Evolutionary conservation across 805 yeast genomes (phyloP), one percentile per base, ranked within the genome.

Genomic region (Candida cerambycidarum): DNA sequence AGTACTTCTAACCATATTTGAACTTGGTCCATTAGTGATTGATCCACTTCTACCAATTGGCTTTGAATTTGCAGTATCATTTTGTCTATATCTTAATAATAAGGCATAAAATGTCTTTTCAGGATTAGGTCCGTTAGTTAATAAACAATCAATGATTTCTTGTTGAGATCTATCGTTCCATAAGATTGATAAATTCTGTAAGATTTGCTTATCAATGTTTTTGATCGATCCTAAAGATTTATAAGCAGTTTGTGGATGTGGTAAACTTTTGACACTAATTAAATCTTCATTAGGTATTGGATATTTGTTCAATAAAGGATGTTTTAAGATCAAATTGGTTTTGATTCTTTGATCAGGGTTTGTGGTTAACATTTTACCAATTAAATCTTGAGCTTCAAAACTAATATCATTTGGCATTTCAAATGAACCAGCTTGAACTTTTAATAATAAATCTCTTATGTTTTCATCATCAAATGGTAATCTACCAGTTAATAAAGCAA

Each of bases 391-490:
- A 2, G 93, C 90, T 54, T 85, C 92, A 12, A 51, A 40, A 21
- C 85, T 76, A 33, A 86, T 57, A 39, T 75, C 78, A 7, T 64
- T 61, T 4, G 93, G 93, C 87, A 85, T 82, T 44, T 79, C 84
- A 57, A 76, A 86, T 41, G 67, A 72, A 30, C 95, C 95, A 24
- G 81, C 75, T 61, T 85, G 93, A 19, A 86, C 95, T 61, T 85
- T 86, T 44, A 84, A 58, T 41, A 86, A 62, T 44, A 86, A 61
- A 49, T 76, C 79, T 59, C 89, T 76, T 54, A 86, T 85, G 55
- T 83, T 83, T 47, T 85, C 88, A 62, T 86, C 93, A 59, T 86
- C 92, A 57, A 86, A 86, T 7, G 95, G 95, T 47, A 86, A 67
- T 65, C 86, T 82, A 3, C 95, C 95, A 2, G 92, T 84, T 44